A percentile compares a stretch with the other conserved stretches of the same genome.
These are phyloP conservation scores for Chaetomium globosum DNA, from an alignment of 2,329 filamentous ascomycete genomes.

Conservation along the genomic window DNA sequence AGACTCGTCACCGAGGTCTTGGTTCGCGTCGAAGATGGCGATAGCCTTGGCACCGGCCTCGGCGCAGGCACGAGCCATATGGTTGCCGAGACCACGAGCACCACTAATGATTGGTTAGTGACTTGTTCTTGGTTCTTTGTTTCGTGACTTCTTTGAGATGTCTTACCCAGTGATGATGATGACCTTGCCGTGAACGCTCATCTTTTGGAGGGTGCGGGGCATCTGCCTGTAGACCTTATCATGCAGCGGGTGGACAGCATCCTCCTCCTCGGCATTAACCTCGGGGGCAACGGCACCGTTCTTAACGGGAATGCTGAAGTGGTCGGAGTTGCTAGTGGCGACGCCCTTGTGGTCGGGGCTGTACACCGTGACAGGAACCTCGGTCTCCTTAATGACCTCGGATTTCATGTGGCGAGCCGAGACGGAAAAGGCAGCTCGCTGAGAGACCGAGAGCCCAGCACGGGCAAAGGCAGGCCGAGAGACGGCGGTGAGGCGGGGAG, in stretches of 20 bases:
- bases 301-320: constrained; percentile 59
- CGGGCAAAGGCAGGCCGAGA: constrained; percentile 37
- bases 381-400: constrained; percentile 59
- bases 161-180: constrained; percentile 71
- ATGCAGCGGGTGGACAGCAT: constrained; percentile 55
- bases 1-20: constrained; percentile 70
- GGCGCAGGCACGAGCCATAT: constrained; percentile 76
- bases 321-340: constrained; percentile 48
- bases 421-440: constrained; percentile 45
- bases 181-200: constrained; percentile 70
- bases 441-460: constrained; percentile 28
- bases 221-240: constrained; percentile 58
- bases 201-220: constrained; percentile 67
- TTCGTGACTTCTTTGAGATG: not conserved
- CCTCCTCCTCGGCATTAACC: constrained; percentile 49
- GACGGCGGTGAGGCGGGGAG: constrained; percentile 40
- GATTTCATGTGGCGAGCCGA: constrained; percentile 48
- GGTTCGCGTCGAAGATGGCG: constrained; percentile 75
- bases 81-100: constrained; percentile 75
- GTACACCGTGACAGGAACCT: constrained; percentile 61
- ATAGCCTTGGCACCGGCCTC: constrained; percentile 75
- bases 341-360: constrained; percentile 51
- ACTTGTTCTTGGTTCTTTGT: too few relatives aligned
- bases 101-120: constrained; percentile 54
- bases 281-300: constrained; percentile 48